phyloP scores from a whole-genome alignment of 768 basidiomycete species.

The Hygrocybe coccinea region DNA sequence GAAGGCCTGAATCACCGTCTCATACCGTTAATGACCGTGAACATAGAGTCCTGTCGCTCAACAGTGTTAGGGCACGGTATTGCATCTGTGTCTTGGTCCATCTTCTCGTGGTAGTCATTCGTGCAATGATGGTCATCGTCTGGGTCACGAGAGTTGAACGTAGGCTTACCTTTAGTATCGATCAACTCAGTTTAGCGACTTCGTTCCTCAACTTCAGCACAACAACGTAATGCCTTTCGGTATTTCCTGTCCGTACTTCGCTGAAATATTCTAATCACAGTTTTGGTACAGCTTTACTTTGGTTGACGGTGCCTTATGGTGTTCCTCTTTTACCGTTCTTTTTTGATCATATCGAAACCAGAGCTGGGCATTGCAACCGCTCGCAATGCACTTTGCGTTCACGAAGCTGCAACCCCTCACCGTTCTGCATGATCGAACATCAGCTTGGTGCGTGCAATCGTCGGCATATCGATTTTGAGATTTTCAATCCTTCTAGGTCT shows the following conservation, averaged over 20 bases:
- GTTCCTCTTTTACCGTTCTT: neutral
- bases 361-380: neutral
- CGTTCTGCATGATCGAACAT: neutral
- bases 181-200: neutral
- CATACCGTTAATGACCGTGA: too few species aligned
- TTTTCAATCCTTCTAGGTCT: too few species aligned
- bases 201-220: neutral
- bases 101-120: neutral
- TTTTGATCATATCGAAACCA: neutral
- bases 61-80: slow-evolving; percentile 25
- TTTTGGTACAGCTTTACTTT: too few species aligned
- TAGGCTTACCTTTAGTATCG: neutral
- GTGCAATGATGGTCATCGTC: neutral
- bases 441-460: neutral
- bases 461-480: too few species aligned
- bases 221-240: neutral
- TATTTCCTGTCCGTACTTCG: neutral
- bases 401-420: neutral
- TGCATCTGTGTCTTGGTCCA: neutral
- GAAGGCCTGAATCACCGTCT: too few species aligned
- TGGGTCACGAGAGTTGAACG: neutral
- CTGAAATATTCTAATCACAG: too few species aligned
- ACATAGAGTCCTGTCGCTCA: too few species aligned
- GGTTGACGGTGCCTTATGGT: neutral
- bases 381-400: neutral